Evolutionary conservation across 1,139 yeast species (phyloP).

Genomic region (Petasospora rhodanensis): DNA sequence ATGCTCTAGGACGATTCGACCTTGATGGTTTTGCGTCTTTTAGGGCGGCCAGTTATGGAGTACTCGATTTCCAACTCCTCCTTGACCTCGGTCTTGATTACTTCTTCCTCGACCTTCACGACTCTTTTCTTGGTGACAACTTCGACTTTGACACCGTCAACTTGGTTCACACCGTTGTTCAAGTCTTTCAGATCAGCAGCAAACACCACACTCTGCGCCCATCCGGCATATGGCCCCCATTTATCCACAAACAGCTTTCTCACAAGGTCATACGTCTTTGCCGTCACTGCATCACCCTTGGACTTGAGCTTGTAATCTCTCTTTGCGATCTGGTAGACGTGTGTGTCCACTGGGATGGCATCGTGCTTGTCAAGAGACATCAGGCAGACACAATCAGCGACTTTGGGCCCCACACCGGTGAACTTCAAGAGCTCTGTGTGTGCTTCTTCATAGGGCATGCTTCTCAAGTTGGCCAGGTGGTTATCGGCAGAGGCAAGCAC

Average conservation of each 20-base stretch:
- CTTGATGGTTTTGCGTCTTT: constrained; percentile 24
- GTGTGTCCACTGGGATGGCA: constrained; percentile 94
- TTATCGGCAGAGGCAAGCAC: constrained; percentile 35
- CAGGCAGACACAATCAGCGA: constrained; percentile 90
- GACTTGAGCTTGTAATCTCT: constrained; percentile 69
- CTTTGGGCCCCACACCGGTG: constrained; percentile 95
- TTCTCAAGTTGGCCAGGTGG: constrained; percentile 36
- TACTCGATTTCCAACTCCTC: constrained; percentile 22
- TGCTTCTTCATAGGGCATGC: constrained; percentile 47
- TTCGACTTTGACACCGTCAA: constrained; percentile 20
- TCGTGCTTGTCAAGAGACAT: constrained; percentile 87
- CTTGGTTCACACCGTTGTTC: constrained; percentile 50
- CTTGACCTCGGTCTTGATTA: constrained; percentile 13
- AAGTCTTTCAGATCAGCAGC: constrained; percentile 73
- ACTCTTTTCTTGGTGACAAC: constrained; percentile 2
- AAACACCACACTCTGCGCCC: constrained; percentile 94
- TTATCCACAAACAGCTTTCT: constrained; percentile 55
- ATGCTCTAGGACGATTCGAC: constrained; percentile 9
- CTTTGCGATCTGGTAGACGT: constrained; percentile 87
- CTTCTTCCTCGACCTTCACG: constrained; percentile 4
- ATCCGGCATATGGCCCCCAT: constrained; percentile 94
- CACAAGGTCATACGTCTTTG: constrained; percentile 52
- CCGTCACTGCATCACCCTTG: constrained; percentile 29
- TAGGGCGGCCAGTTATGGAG: constrained; percentile 27
- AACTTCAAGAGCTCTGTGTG: constrained; percentile 63